These are phyloP conservation scores for Apodospora peruviana DNA, from an alignment of 495 filamentous ascomycete genomes.

Conservation along the genomic window DNA sequence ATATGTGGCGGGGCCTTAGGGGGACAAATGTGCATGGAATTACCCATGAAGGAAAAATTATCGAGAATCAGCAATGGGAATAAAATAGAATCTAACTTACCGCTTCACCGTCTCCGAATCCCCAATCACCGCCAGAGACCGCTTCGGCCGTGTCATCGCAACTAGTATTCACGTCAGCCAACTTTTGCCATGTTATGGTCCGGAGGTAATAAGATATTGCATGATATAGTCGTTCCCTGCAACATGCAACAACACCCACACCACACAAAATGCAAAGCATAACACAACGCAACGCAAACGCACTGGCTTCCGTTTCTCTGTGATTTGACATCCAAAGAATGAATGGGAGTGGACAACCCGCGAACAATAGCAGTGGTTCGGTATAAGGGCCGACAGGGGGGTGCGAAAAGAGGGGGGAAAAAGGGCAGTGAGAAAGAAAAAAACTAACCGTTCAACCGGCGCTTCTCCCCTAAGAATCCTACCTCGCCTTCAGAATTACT, in stretches of 20 bases:
- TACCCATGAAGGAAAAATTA: constrained; percentile 8
- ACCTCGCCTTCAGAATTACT: constrained; percentile 85
- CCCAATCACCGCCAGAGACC: constrained; percentile 85
- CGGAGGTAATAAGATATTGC: neutral
- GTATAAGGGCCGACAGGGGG: neutral
- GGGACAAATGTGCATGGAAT: too few relatives aligned
- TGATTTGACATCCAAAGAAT: neutral
- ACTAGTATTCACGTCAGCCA: constrained; percentile 45
- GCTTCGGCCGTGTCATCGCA: constrained; percentile 89
- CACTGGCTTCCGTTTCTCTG: neutral
- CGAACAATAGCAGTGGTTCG: too few relatives aligned
- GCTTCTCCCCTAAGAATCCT: constrained; percentile 90
- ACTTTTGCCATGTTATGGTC: constrained; percentile 2
- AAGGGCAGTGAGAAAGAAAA: neutral
- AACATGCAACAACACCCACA: neutral
- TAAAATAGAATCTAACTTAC: constrained; percentile 45
- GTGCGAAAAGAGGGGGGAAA: neutral
- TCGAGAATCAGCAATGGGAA: constrained; percentile 1
- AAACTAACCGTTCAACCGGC: constrained; percentile 77
- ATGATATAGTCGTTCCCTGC: neutral
- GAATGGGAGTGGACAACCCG: too few relatives aligned
- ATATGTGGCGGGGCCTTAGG: too few relatives aligned
- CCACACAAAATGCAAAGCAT: too few relatives aligned
- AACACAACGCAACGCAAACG: too few relatives aligned
- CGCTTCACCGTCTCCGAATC: constrained; percentile 86